Evolutionary conservation across 2,329 filamentous ascomycete species (phyloP).

Genomic region (Eutypella sp.): DNA sequence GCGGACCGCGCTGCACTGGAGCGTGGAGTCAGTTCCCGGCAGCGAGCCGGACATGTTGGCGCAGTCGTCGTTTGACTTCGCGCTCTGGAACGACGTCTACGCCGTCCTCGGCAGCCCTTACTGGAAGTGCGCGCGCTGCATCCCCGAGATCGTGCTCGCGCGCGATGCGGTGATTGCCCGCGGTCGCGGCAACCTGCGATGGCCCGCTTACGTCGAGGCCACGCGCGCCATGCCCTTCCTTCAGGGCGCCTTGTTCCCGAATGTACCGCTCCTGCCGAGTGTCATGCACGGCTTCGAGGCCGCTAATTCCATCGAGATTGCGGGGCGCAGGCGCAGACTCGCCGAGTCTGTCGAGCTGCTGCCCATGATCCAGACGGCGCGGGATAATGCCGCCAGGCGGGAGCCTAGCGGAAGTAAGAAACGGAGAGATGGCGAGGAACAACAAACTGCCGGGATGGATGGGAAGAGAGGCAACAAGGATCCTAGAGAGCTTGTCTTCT

Average conservation of each 20-base stretch:
- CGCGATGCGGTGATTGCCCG: conserved; percentile 12
- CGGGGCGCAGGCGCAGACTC: conserved; percentile 11
- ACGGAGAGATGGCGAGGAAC: not conserved
- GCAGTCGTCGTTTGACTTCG: conserved; percentile 16
- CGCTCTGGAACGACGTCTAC: conserved; percentile 12
- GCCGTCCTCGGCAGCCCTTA: conserved; percentile 14
- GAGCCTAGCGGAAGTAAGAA: not conserved
- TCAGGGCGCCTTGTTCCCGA: conserved; percentile 13
- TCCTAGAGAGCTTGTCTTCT: conserved; percentile 15
- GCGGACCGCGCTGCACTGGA: conserved; percentile 2
- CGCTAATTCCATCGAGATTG: conserved; percentile 14
- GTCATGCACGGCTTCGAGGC: conserved; percentile 8
- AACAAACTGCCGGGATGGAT: not conserved
- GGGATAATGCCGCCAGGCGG: conserved; percentile 7
- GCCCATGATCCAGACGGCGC: conserved; percentile 19
- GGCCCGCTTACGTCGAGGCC: conserved; percentile 14
- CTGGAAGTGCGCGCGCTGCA: conserved; percentile 11
- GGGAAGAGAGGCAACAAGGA: conserved; percentile 3
- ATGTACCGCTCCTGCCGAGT: conserved; percentile 11
- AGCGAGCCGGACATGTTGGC: conserved; percentile 1
- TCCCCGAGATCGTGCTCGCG: conserved; percentile 17
- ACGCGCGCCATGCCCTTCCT: conserved; percentile 12
- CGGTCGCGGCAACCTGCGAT: conserved; percentile 17
- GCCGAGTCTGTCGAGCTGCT: conserved; percentile 17
- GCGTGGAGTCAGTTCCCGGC: no score